Evolutionary conservation across 2,329 filamentous ascomycete genomes (phyloP).

Genomic region (Sporothrix variecibatus): DNA sequence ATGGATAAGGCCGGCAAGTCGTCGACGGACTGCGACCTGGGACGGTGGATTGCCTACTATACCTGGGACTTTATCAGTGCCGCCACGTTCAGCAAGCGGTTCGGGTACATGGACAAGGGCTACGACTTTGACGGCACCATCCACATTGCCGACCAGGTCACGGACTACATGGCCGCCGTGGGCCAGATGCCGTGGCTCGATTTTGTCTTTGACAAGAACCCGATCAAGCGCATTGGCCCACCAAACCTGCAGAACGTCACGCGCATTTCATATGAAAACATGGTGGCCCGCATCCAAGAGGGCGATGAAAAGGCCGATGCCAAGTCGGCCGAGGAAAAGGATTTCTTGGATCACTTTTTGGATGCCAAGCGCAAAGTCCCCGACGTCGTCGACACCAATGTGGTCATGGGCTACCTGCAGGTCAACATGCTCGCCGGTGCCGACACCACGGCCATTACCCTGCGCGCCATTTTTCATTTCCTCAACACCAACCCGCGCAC

Average conservation of each 20-base stretch:
- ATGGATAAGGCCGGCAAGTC: not conserved
- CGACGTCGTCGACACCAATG: conserved; percentile 40
- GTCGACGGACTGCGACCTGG: not conserved
- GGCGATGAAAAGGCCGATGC: not conserved
- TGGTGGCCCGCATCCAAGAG: not conserved
- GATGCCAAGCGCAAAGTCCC: conserved; percentile 41
- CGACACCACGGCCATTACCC: conserved; percentile 41
- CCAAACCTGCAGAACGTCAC: conserved; percentile 1
- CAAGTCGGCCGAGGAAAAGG: not conserved
- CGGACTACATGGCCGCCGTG: conserved; percentile 39
- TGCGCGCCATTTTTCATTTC: conserved; percentile 40
- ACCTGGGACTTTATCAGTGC: not conserved
- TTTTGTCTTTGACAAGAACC: conserved; percentile 44
- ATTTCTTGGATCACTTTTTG: conserved; percentile 41
- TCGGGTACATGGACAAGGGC: conserved; percentile 32
- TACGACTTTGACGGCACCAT: conserved; percentile 45
- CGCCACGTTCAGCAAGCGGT: not conserved
- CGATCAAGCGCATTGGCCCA: not conserved
- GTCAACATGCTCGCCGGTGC: conserved; percentile 41
- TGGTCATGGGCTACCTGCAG: conserved; percentile 42
- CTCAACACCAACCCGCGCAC: not conserved
- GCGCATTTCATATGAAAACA: conserved; percentile 12
- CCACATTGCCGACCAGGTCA: conserved; percentile 34
- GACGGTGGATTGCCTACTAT: not conserved
- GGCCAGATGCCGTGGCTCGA: conserved; percentile 41